Percentiles rank a stretch among this genome's conserved stretches.
These are phyloP conservation scores for Chaetomium sp. DNA, from an alignment of 2,329 filamentous ascomycete genomes.

Conservation along the genomic window DNA sequence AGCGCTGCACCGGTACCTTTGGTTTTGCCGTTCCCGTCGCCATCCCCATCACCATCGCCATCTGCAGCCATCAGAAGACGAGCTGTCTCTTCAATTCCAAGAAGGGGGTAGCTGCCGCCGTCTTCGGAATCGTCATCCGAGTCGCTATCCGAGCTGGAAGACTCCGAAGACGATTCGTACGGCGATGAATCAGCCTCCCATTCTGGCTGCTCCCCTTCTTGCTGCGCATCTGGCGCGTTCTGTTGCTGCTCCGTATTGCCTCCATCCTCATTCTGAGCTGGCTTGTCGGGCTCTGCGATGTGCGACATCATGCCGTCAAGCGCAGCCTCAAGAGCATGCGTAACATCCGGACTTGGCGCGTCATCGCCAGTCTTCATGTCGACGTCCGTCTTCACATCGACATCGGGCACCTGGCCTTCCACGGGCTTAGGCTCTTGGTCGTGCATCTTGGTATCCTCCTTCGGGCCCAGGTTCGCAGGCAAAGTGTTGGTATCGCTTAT, in stretches of 20 bases:
- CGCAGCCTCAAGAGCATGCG: slow-evolving; percentile 49
- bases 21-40: slow-evolving; percentile 50
- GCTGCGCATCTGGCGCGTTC: slow-evolving; percentile 21
- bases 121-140: slow-evolving; percentile 57
- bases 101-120: slow-evolving; percentile 68
- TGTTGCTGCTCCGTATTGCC: slow-evolving; percentile 24
- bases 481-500: neutral
- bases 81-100: slow-evolving; percentile 81
- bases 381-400: slow-evolving; percentile 11
- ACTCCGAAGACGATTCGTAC: slow-evolving; percentile 67
- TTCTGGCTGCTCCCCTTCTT: slow-evolving; percentile 60
- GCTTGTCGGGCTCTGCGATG: slow-evolving; percentile 8
- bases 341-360: slow-evolving; percentile 44
- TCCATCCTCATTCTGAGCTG: slow-evolving; percentile 12
- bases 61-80: slow-evolving; percentile 84
- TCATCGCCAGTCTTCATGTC: slow-evolving; percentile 16
- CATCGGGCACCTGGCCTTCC: neutral
- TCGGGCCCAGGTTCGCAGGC: neutral
- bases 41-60: slow-evolving; percentile 77
- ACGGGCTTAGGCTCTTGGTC: neutral
- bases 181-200: slow-evolving; percentile 84
- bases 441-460: neutral
- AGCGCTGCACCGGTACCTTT: slow-evolving; percentile 51
- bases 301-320: slow-evolving; percentile 43
- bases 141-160: slow-evolving; percentile 60